Conservation (phyloP, 805 yeast species). For the Lachancea nothofagi region DNA sequence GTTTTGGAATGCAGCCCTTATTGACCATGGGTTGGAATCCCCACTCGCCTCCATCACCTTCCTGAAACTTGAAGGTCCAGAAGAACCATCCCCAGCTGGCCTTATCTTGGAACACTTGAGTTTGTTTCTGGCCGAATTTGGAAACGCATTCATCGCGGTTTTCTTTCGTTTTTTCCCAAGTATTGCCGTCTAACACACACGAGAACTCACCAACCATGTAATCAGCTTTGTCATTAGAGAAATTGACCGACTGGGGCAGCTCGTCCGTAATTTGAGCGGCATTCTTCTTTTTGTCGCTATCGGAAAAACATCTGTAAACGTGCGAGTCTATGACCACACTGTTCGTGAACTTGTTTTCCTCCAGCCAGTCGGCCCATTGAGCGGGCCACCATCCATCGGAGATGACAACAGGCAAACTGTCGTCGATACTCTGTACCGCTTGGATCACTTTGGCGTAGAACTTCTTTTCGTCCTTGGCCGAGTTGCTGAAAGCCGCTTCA, state of each 20-base stretch:
- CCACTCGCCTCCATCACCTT: conserved; percentile 97
- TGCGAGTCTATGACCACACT: conserved; percentile 82
- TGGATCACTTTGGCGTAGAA: conserved; percentile 64
- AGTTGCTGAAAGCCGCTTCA: conserved; percentile 65
- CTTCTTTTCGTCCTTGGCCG: conserved; percentile 44
- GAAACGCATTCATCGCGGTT: conserved; percentile 52
- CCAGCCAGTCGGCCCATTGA: conserved; percentile 67
- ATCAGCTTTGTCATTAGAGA: conserved; percentile 50
- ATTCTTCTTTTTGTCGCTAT: conserved; percentile 57
- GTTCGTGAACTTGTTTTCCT: conserved; percentile 33
- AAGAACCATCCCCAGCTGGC: conserved; percentile 73
- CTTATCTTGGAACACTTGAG: conserved; percentile 41
- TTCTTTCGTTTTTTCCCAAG: conserved; percentile 56
- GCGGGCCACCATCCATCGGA: conserved; percentile 94
- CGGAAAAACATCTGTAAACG: conserved; percentile 79
- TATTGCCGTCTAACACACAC: conserved; percentile 69
- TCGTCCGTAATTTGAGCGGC: conserved; percentile 61
- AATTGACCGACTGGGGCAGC: conserved; percentile 44
- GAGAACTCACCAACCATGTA: conserved; percentile 85
- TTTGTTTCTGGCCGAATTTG: conserved; percentile 57
- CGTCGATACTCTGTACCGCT: conserved; percentile 52
- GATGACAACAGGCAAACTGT: conserved; percentile 61
- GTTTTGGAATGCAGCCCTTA: conserved; percentile 47
- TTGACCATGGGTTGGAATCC: conserved; percentile 76
- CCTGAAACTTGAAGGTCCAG: conserved; percentile 85